Percentiles rank a stretch among this genome's conserved stretches.
Evolutionary conservation across 805 yeast species (phyloP).

Genomic region (Candida patagonica): DNA sequence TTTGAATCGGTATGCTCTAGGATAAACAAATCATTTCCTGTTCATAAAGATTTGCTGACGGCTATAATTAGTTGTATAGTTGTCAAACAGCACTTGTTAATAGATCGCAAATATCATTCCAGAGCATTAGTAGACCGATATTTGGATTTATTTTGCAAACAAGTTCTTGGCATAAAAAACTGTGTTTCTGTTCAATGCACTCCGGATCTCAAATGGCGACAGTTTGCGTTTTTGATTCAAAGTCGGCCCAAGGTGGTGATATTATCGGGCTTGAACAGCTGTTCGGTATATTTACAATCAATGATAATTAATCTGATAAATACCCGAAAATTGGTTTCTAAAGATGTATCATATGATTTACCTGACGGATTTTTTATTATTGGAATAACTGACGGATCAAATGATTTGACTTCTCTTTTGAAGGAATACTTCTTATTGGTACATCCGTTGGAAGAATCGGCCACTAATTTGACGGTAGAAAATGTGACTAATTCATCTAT

Average conservation of each 20-base stretch:
- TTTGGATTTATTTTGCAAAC: background rate
- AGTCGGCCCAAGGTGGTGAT: background rate
- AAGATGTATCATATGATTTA: background rate
- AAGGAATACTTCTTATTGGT: constrained; percentile 4
- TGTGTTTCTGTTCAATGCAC: background rate
- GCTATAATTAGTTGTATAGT: constrained; percentile 11
- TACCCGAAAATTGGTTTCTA: background rate
- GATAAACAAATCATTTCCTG: constrained; percentile 2
- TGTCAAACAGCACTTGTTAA: constrained; percentile 5
- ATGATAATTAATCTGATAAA: background rate
- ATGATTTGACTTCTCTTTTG: too few relatives aligned
- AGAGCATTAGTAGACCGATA: background rate
- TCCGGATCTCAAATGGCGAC: constrained; percentile 1
- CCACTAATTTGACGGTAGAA: background rate
- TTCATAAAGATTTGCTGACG: constrained; percentile 12
- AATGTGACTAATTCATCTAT: background rate
- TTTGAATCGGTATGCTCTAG: background rate
- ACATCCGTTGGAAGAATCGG: background rate
- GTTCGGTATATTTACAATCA: background rate
- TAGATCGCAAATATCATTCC: background rate
- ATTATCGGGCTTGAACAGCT: background rate
- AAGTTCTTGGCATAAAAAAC: background rate
- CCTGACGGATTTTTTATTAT: constrained; percentile 1
- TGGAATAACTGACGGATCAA: background rate
- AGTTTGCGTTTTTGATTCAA: background rate